Base-by-base conservation (phyloP, 1,284 basidiomycete species). In the Grifola frondosa region DNA sequence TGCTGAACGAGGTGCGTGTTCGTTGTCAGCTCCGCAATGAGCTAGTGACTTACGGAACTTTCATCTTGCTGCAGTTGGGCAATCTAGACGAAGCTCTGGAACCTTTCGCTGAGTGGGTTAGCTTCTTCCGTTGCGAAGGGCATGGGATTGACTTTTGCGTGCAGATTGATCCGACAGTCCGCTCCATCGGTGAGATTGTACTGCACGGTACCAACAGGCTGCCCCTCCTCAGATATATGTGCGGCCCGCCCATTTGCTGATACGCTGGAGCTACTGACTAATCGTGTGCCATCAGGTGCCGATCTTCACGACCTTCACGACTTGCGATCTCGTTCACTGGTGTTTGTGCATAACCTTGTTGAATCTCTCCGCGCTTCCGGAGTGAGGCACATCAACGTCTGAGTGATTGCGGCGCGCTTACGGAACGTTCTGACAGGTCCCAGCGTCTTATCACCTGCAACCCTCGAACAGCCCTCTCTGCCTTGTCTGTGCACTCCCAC, bases 231-330 rank as follows among this genome's bases (percentile, higher is more conserved):
- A 13, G 74, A 78, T 51, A 72, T 70, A 40, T 82, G 83, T 82
- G 56, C 49, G 77, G 63, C 43, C 30, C 13, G 29, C 12, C 30
- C 33, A 21, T 10, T 20, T 23, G 39, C 42, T 50, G 44, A 53
- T 48, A 48, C 46, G 48, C 26, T 13, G 5, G 24, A 13, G 21
- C 13, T 32, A 25, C 46, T 49, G 11, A 49, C 32, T 6, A 8
- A 25, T n/a, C 20, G 25, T 8, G 24, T 10, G 15, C n/a, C n/a
- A n/a, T n/a, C 22, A 84, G 83, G 73, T 56, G 61, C 75, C 49
- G 82, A 84, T 61, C 68, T 88, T 40, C 69, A 88, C 62, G 76
- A 88, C 69, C 69, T 88, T 54, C 67, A 83, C 53, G 74, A 86
- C 57, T 61, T 87, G 52, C 71, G 79, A 30, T 73, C 80, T 30